These are phyloP conservation scores for Lipomyces japonicus DNA, from an alignment of 805 yeast species.

Conservation along the genomic window DNA sequence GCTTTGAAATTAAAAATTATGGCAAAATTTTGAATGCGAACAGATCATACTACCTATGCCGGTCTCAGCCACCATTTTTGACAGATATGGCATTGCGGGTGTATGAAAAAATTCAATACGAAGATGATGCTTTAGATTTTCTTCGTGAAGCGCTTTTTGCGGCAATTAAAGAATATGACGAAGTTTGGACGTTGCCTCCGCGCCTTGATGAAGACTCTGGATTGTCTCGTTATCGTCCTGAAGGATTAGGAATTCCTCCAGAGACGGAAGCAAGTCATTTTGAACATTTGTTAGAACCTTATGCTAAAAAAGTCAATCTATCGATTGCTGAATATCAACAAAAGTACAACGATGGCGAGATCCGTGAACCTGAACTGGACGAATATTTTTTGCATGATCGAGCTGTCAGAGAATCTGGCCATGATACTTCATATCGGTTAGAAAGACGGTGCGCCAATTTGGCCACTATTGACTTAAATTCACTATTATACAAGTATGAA, in stretches of 20 bases:
- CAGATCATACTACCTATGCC: constrained; percentile 80
- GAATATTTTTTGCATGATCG: constrained; percentile 87
- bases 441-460: constrained; percentile 86
- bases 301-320: constrained; percentile 57
- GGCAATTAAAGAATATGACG: constrained; percentile 79
- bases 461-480: constrained; percentile 86
- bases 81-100: constrained; percentile 85
- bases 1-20: constrained; percentile 83
- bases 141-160: constrained; percentile 63
- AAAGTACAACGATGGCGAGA: constrained; percentile 61
- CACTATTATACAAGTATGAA: constrained; percentile 86
- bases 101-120: constrained; percentile 49
- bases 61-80: constrained; percentile 95
- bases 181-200: constrained; percentile 75
- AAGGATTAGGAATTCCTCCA: constrained; percentile 91
- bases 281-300: constrained; percentile 63
- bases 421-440: constrained; percentile 85
- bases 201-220: constrained; percentile 72
- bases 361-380: constrained; percentile 78
- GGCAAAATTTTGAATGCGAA: constrained; percentile 94
- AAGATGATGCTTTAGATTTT: constrained; percentile 50
- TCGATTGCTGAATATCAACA: constrained; percentile 60
- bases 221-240: constrained; percentile 84
- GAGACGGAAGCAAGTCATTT: constrained; percentile 93
- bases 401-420: constrained; percentile 95